Conservation (phyloP, 2,329 filamentous ascomycete species). For the Curvularia lunata region DNA sequence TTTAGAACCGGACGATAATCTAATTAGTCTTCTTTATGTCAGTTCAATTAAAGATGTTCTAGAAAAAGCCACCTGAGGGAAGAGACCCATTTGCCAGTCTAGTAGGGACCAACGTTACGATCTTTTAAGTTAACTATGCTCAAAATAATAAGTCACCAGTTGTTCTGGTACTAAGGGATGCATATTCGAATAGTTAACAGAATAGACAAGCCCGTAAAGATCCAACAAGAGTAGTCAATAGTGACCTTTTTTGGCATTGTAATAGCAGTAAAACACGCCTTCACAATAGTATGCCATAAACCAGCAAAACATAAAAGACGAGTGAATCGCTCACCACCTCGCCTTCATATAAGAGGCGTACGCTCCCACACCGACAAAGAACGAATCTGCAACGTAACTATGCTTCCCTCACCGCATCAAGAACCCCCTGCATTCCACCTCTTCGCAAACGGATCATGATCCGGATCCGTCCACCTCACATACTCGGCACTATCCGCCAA, state of each 20-base stretch:
- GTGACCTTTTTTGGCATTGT: not conserved
- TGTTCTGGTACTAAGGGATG: no score
- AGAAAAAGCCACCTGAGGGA: no score
- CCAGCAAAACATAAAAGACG: not conserved
- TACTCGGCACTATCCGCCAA: constrained; percentile 63
- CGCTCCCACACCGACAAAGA: no score
- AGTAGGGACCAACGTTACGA: no score
- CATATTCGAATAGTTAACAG: not conserved
- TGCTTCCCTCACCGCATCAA: not conserved
- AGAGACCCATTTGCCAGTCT: no score
- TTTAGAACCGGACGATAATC: no score
- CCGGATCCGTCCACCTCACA: constrained; percentile 57
- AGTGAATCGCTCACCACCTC: not conserved
- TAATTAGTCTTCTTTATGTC: no score
- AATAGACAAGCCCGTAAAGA: not conserved
- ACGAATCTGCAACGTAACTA: no score
- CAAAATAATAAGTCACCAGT: no score
- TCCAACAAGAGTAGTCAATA: not conserved
- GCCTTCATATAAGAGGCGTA: not conserved
- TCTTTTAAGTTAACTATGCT: no score
- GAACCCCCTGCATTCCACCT: constrained; percentile 23
- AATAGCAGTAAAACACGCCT: not conserved
- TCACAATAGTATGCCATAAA: not conserved
- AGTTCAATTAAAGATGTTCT: no score
- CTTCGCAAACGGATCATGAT: constrained; percentile 62